These are phyloP conservation scores for Emericellopsis terricola DNA, from an alignment of 495 filamentous ascomycete species.

Conservation along the genomic window DNA sequence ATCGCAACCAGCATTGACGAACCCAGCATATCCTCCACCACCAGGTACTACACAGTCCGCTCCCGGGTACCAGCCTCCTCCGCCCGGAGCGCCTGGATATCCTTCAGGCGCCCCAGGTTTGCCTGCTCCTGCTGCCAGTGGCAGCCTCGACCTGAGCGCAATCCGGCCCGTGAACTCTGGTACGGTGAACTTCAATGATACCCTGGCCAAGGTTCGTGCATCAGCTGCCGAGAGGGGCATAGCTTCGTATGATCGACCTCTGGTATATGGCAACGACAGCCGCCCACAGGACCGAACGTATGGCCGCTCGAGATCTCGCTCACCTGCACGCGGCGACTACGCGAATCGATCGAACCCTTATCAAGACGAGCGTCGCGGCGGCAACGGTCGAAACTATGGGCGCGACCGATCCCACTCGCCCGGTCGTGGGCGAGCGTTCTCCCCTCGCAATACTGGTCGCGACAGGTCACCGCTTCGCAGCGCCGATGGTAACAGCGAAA, in stretches of 20 bases:
- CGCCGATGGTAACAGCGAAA: conserved; percentile 45
- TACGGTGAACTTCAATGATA: conserved; percentile 52
- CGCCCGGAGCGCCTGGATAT: conserved; percentile 10
- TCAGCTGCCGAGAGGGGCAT: conserved; percentile 56
- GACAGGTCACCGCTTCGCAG: conserved; percentile 36
- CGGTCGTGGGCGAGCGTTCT: conserved; percentile 31
- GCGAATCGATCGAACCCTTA: conserved; percentile 60
- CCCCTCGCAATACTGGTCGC: conserved; percentile 23
- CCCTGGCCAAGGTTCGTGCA: conserved; percentile 53
- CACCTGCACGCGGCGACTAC: conserved; percentile 40
- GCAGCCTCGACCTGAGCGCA: conserved; percentile 52
- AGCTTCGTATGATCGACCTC: conserved; percentile 27
- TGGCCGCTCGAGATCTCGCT: conserved; percentile 44
- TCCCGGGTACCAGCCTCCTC: conserved; percentile 21
- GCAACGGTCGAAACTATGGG: conserved; percentile 32
- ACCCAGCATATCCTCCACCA: conserved; percentile 10
- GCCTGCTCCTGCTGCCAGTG: conserved; percentile 50
- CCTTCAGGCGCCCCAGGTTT: conserved; percentile 28
- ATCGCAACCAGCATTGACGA: conserved; percentile 23
- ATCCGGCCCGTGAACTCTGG: conserved; percentile 60
- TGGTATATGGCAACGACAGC: conserved; percentile 20
- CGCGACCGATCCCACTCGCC: conserved; percentile 49
- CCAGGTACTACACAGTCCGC: conserved; percentile 16
- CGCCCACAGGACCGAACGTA: conserved; percentile 29
- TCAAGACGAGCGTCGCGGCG: conserved; percentile 48